Percentiles rank a stretch among this genome's conserved stretches.
Evolutionary conservation across 176 grass and related monocot genomes (phyloP).

Genomic region (Oryza punctata): DNA sequence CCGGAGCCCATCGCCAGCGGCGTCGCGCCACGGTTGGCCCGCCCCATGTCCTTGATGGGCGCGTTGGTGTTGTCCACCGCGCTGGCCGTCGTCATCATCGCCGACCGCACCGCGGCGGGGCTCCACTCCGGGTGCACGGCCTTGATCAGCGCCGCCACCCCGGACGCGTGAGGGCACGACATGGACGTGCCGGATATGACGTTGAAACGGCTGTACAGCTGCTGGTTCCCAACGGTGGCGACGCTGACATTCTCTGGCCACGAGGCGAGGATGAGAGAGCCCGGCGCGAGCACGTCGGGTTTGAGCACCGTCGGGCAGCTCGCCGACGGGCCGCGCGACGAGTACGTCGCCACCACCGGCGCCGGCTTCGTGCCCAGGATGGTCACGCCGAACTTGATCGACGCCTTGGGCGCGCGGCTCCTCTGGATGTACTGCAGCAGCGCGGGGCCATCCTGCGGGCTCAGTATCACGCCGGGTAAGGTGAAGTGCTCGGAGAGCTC

Average conservation of each 20-base stretch:
- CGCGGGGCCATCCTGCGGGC: constrained; percentile 39
- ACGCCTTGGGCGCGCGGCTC: constrained; percentile 44
- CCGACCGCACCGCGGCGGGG: constrained; percentile 66
- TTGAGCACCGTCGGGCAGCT: constrained; percentile 71
- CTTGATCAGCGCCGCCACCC: constrained; percentile 65
- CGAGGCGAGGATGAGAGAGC: constrained; percentile 59
- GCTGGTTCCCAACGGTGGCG: constrained; percentile 25
- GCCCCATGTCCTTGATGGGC: constrained; percentile 64
- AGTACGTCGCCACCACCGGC: constrained; percentile 55
- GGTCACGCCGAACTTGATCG: constrained; percentile 55
- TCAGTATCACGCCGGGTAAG: constrained; percentile 65
- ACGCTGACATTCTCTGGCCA: constrained; percentile 66
- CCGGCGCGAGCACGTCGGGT: constrained; percentile 74
- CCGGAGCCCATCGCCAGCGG: constrained; percentile 75
- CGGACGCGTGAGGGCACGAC: constrained; percentile 73
- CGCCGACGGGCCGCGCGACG: constrained; percentile 68
- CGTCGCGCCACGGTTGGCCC: constrained; percentile 23
- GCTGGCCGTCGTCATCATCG: constrained; percentile 83
- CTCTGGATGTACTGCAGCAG: constrained; percentile 52
- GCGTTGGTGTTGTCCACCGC: constrained; percentile 53
- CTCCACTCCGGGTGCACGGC: constrained; percentile 60
- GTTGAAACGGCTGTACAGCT: constrained; percentile 57
- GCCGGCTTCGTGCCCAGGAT: constrained; percentile 44
- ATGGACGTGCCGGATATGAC: constrained; percentile 84
- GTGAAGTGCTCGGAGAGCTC: constrained; percentile 36